Evolutionary conservation across 495 filamentous ascomycete species (phyloP), one percentile per base, ranked within the genome.

Genomic region (Patellaria atrata): DNA sequence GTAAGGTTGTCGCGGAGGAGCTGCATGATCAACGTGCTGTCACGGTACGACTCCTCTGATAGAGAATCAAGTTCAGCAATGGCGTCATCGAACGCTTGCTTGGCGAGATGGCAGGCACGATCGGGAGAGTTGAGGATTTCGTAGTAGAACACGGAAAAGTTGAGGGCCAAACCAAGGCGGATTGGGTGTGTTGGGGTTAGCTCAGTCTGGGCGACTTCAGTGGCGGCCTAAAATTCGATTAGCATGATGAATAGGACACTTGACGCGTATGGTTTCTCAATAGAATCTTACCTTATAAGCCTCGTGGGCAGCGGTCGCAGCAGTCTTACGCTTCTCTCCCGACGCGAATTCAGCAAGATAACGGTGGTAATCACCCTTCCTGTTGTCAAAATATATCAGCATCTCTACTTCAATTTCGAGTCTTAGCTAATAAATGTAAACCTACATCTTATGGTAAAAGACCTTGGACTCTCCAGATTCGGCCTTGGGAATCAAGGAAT

Each of bases 61-160:
- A 97, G 70, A 13, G 87, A 94, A 68, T 97, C 89, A 48, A 97
- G 83, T 73, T 97, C 89, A 42, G 89, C 89, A 70, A 97, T 97
- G 45, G 89, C 89, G 64, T 97, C 89, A 59, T 97, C 89, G 51
- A 97, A 97, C 18, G 91, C 87, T 62, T 96, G 85, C 78, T 97
- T 97, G 61, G 89, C 89, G 43, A 97, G 79, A 58, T 96, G 89
- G 75, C 89, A 96, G 48, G 89, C 89, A 63, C 91, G 86, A 62
- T 97, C 89, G 40, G 89, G 89, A 14, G 89, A 89, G 69, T 96
- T 97, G 51, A 96, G 71, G 62, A 97, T 97, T 70, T 97, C 89
- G 58, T 97, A 97, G 77, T 97, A 96, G 72, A 97, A 97, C 53
- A 97, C 89, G 27, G 89, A 97, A 72, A 97, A 96, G 81, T 97